Evolutionary conservation across 2,329 filamentous ascomycete genomes (phyloP), one percentile per base, ranked within the genome.

Genomic region (Bretziella fagacearum): DNA sequence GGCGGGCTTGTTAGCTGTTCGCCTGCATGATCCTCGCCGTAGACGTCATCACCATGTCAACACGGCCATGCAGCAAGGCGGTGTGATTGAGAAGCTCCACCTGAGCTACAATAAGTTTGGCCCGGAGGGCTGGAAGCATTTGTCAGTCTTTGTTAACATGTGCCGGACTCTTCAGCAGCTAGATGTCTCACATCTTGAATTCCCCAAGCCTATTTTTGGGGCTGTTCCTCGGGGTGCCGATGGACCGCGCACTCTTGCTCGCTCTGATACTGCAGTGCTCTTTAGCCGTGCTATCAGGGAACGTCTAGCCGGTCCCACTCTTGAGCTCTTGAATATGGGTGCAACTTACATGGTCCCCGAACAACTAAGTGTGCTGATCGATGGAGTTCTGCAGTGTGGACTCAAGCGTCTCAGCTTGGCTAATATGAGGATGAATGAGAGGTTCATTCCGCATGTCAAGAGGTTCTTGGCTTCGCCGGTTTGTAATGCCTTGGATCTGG

Each of bases 61-160:
- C 49, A 64, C 65, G 6, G 50, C 60, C 1, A 62, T 64, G 10
- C 63, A 69, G 2, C 69, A 74, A 44, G 74, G 75, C 41, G 86
- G 86, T 13, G 77, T 93, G 1, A 75, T 96, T 3, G 86, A 95
- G 63, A 82, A 85, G 52, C 65, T 98, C 5, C 81, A 84, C 1
- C 63, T 98, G 35, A 94, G 93, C 63, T 85, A 93, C 62, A 96
- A 96, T 58, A 89, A 86, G 56, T 79, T 96, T 51, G 82, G 84
- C 0, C 68, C 71, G 1, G 81, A 93, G 53, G 91, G 89, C 13
- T 98, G 91, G 91, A 86, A 81, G 56, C 78, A 96, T 58, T 78
- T 96, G 49, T 81, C 81, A 33, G 67, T 94, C 5, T 98, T 96
- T 59, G 70, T 94, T 45, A 84, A 94, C 62, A 79, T 95, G 67